These are phyloP conservation scores for Zymoseptoria tritici DNA, from an alignment of 2,329 filamentous ascomycete genomes.

Conservation along the genomic window DNA sequence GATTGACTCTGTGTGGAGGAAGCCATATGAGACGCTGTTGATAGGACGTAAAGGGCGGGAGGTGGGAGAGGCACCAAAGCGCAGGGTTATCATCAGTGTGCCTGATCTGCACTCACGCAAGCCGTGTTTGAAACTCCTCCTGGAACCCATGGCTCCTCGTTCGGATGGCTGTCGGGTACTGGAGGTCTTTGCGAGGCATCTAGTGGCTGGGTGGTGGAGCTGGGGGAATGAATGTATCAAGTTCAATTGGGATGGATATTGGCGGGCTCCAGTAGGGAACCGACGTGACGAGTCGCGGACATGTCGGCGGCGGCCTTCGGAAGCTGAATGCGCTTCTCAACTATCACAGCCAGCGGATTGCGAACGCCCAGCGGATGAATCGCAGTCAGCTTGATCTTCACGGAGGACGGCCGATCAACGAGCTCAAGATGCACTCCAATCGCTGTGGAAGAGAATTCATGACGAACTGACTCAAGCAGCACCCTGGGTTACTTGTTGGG, in stretches of 20 bases:
- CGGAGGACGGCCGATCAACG: too few relatives aligned
- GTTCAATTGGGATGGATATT: constrained; percentile 56
- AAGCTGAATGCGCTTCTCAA: too few relatives aligned
- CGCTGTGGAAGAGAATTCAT: too few relatives aligned
- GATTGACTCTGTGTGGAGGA: constrained; percentile 57
- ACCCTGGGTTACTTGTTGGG: too few relatives aligned
- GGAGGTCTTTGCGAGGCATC: constrained; percentile 70
- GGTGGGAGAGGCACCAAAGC: constrained; percentile 25
- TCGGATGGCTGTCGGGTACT: constrained; percentile 47
- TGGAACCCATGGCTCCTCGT: constrained; percentile 48
- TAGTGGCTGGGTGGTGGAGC: constrained; percentile 69
- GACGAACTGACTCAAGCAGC: too few relatives aligned
- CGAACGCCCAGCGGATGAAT: too few relatives aligned
- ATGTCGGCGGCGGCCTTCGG: too few relatives aligned
- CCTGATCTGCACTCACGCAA: constrained; percentile 75
- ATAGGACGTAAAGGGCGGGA: constrained; percentile 41
- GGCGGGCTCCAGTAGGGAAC: constrained; percentile 25
- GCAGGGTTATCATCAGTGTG: constrained; percentile 59
- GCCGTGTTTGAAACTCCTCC: constrained; percentile 58
- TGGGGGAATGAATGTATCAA: constrained; percentile 69
- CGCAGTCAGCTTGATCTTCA: too few relatives aligned
- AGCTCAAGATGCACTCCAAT: too few relatives aligned
- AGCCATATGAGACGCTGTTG: constrained; percentile 68
- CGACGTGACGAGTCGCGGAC: too few relatives aligned
- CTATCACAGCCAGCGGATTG: too few relatives aligned